Evolutionary conservation across 2,329 filamentous ascomycete species (phyloP), one percentile per base, ranked within the genome.

Genomic region (Rhinocladiella mackenziei): DNA sequence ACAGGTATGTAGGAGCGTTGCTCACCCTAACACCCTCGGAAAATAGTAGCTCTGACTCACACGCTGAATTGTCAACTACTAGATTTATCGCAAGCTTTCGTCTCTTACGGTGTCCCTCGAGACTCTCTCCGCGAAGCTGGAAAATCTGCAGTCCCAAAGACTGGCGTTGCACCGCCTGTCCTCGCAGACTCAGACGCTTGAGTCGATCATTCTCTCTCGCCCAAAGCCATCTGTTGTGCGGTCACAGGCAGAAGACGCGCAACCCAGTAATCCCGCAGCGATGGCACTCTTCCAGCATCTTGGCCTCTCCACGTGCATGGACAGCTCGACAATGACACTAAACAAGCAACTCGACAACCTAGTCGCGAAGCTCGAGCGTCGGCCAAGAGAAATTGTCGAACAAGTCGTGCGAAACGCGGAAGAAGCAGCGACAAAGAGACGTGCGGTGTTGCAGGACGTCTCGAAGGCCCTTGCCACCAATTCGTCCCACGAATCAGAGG

Each of bases 91-190:
- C 19, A 43, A 32, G 36, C 40, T 56, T 4, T 29, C n/a, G 7
- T 26, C 30, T 7, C 47, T 56, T 19, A 45, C 41, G 2, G 17
- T 32, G 5, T n/a, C 26, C 5, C 23, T 50, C 9, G 40, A 45
- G 15, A 13, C 22, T 18, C 17, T 54, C 5, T 19, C 45, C 1
- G 34, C 30, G 2, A 26, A 36, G 13, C 30, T 43, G 3, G 48
- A 50, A 13, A 45, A 22, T 8, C 37, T 56, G n/a, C 44, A 50
- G 25, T 32, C 17, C 19, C 51, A 48, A 25, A 25, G 48, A 18
- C 15, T 43, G 9, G 23, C 37, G 14, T 15, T 40, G 15, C 13
- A 48, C 25, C 7, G 29, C 4, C 15, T 35, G 19, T 18, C 18
- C 11, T 26, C 20, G 6, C 26, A 30, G 14, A 10, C 28, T 13